Evolutionary conservation across 2,329 filamentous ascomycete genomes (phyloP).

Genomic region (Xylogone sp.): DNA sequence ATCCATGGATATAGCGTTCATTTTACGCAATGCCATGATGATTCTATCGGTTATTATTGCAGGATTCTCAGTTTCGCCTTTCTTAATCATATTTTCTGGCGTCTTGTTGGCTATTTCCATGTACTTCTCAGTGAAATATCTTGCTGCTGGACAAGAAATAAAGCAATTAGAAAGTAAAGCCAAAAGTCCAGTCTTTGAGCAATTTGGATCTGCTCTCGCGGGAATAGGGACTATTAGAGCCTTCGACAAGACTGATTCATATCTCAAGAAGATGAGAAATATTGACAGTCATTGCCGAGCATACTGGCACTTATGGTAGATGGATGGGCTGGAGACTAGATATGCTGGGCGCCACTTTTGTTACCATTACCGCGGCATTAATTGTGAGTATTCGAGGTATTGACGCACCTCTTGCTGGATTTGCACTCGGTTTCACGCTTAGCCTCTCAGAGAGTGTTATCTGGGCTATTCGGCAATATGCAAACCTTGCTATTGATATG

Average conservation of each 20-base stretch:
- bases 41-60: slow-evolving; percentile 41
- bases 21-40: slow-evolving; percentile 50
- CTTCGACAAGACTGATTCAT: slow-evolving; percentile 65
- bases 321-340: slow-evolving; percentile 72
- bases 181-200: slow-evolving; percentile 77
- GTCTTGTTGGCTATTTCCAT: slow-evolving; percentile 54
- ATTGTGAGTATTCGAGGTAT: slow-evolving; percentile 59
- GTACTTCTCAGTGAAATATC: slow-evolving; percentile 57
- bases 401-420: slow-evolving; percentile 68
- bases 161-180: slow-evolving; percentile 74
- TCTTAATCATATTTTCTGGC: slow-evolving; percentile 59
- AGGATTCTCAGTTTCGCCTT: slow-evolving; percentile 60
- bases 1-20: slow-evolving; percentile 58
- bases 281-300: slow-evolving; percentile 66
- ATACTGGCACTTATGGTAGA: slow-evolving; percentile 69
- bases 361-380: slow-evolving; percentile 59
- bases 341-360: slow-evolving; percentile 69
- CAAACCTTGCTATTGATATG: slow-evolving; percentile 73
- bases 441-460: slow-evolving; percentile 62
- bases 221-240: slow-evolving; percentile 74
- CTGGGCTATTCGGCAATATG: slow-evolving; percentile 64
- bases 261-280: slow-evolving; percentile 63
- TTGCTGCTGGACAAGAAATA: slow-evolving; percentile 68
- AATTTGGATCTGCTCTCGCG: slow-evolving; percentile 68
- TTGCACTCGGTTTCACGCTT: slow-evolving; percentile 70